These are phyloP conservation scores for Myxozyma neotropica DNA, from an alignment of 805 yeast species.

Conservation along the genomic window DNA sequence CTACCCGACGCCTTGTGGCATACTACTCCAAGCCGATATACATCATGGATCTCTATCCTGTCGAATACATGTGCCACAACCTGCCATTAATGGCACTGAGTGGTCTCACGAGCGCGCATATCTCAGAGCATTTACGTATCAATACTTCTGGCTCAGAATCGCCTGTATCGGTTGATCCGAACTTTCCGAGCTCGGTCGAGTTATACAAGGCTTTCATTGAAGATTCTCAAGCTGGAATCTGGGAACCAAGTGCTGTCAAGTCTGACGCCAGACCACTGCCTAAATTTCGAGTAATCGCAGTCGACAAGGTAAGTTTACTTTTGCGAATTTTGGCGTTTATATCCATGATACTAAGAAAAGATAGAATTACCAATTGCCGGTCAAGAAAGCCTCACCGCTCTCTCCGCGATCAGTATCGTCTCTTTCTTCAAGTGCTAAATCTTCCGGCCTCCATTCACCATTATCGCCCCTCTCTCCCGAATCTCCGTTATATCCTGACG, in stretches of 20 bases:
- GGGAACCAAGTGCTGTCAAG: conserved; percentile 26
- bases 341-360: not conserved
- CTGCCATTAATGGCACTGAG: conserved; percentile 31
- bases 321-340: not conserved
- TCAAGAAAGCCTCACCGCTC: conserved; percentile 26
- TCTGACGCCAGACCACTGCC: conserved; percentile 6
- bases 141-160: conserved; percentile 1
- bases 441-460: conserved; percentile 37
- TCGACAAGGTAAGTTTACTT: conserved; percentile 12
- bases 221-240: conserved; percentile 10
- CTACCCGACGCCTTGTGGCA: too few relatives aligned
- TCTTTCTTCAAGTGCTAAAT: conserved; percentile 4
- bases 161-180: conserved; percentile 3
- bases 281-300: conserved; percentile 21
- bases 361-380: conserved; percentile 24
- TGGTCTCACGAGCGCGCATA: conserved; percentile 20
- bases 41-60: conserved; percentile 31
- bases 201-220: conserved; percentile 22
- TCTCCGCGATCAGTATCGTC: conserved; percentile 26
- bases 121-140: not conserved
- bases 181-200: conserved; percentile 21
- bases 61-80: conserved; percentile 29
- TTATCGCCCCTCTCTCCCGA: conserved; percentile 52
- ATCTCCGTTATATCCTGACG: conserved; percentile 47
- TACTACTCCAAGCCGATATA: not conserved